phyloP scores from a whole-genome alignment of 176 grass and related monocot species.

The Rhynchospora pubera region DNA sequence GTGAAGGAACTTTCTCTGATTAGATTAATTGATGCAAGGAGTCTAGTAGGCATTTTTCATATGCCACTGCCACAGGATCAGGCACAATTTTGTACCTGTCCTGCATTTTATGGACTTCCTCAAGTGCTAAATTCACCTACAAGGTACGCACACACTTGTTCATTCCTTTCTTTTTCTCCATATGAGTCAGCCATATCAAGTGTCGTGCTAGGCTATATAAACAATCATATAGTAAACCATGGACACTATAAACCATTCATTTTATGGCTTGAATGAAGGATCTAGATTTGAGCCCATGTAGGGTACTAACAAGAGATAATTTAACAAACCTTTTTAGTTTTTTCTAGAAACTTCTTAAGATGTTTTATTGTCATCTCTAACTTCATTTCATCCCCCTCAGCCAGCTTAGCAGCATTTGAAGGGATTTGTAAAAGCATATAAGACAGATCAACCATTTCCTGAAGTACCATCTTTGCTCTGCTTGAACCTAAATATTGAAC shows the following conservation, averaged over 20 bases:
- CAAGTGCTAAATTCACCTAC: neutral
- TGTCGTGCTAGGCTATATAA: neutral
- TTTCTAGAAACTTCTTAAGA: constrained; percentile 10
- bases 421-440: constrained; percentile 4
- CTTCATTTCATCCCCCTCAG: neutral
- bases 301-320: neutral
- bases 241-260: too few species aligned
- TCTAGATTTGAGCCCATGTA: too few species aligned
- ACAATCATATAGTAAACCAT: neutral
- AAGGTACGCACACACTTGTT: neutral
- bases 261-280: too few species aligned
- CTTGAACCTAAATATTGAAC: neutral
- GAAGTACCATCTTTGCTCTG: neutral
- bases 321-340: constrained; percentile 8
- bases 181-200: neutral
- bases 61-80: neutral
- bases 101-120: constrained; percentile 22
- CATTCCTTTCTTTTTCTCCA: neutral
- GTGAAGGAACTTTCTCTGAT: neutral
- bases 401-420: constrained; percentile 6
- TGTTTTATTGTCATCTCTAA: neutral
- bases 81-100: constrained; percentile 1
- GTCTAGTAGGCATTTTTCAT: neutral
- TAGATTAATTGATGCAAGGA: neutral
- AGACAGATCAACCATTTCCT: constrained; percentile 7